A percentile compares a stretch with the other conserved stretches of the same genome.
Evolutionary conservation across 2,329 filamentous ascomycete genomes (phyloP).

Genomic region (Monascus ruber): DNA sequence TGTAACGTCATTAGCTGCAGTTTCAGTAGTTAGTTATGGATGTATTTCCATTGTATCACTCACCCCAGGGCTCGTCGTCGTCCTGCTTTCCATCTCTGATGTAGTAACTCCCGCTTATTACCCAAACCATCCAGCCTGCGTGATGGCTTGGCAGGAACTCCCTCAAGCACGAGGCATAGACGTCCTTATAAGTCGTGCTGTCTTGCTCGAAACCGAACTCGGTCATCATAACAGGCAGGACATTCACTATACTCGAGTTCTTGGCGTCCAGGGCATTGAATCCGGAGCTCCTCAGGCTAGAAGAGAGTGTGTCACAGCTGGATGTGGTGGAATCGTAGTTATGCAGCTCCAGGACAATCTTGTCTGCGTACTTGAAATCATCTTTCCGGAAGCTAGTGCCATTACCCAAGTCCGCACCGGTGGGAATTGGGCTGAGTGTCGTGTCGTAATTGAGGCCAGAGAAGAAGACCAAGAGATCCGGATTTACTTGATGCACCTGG

Average conservation of each 20-base stretch:
- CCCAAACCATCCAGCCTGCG: constrained; percentile 50
- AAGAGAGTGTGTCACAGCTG: constrained; percentile 25
- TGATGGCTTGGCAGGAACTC: constrained; percentile 38
- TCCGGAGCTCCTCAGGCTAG: constrained; percentile 26
- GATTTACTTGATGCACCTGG: constrained; percentile 32
- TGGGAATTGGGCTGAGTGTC: constrained; percentile 25
- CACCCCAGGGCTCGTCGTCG: constrained; percentile 45
- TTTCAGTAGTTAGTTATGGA: neutral
- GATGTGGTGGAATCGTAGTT: constrained; percentile 34
- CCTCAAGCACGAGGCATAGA: constrained; percentile 44
- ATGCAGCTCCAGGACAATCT: constrained; percentile 39
- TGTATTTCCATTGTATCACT: constrained; percentile 2
- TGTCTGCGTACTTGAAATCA: constrained; percentile 31
- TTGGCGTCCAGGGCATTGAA: constrained; percentile 30
- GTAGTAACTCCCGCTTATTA: constrained; percentile 49
- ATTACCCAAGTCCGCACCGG: constrained; percentile 21
- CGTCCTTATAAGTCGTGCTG: constrained; percentile 33
- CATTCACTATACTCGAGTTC: constrained; percentile 20
- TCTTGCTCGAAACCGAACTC: constrained; percentile 42
- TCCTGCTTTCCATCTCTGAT: constrained; percentile 43
- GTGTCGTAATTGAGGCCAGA: constrained; percentile 39
- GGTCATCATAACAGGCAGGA: constrained; percentile 30
- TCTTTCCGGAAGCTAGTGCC: constrained; percentile 26
- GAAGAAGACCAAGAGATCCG: constrained; percentile 36
- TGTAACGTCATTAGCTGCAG: constrained; percentile 2